Conservation (phyloP, 2,329 filamentous ascomycete species). For the Pochonia chlamydosporia region DNA sequence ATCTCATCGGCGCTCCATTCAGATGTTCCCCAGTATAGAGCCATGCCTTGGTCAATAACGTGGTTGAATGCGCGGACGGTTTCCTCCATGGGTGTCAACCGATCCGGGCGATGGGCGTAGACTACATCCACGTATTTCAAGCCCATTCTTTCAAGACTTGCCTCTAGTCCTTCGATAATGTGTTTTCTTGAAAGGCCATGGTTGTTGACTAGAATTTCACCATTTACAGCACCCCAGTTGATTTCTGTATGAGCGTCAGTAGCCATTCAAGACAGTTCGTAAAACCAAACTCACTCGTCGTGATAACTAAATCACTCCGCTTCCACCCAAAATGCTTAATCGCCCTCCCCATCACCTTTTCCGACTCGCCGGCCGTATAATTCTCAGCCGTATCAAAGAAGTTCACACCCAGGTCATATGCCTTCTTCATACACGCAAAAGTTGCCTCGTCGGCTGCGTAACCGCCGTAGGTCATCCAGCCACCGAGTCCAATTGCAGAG, state of each 20-base stretch:
- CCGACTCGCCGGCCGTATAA: slow-evolving; percentile 56
- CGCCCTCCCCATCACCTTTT: slow-evolving; percentile 58
- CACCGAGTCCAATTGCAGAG: slow-evolving; percentile 59
- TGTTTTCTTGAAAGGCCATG: slow-evolving; percentile 62
- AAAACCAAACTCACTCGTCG: slow-evolving; percentile 20
- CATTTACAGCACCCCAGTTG: not conserved
- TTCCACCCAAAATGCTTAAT: slow-evolving; percentile 57
- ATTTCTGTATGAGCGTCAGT: not conserved
- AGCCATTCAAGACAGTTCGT: no score
- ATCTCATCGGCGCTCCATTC: slow-evolving; percentile 66
- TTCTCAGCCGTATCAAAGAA: slow-evolving; percentile 58
- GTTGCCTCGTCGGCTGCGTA: slow-evolving; percentile 58
- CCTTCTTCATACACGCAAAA: slow-evolving; percentile 56
- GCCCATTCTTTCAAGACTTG: slow-evolving; percentile 35
- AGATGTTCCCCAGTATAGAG: slow-evolving; percentile 67
- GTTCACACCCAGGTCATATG: slow-evolving; percentile 55
- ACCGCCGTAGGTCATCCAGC: slow-evolving; percentile 63
- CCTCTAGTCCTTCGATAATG: slow-evolving; percentile 36
- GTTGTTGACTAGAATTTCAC: slow-evolving; percentile 51
- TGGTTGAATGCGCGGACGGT: slow-evolving; percentile 66
- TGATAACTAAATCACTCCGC: slow-evolving; percentile 54
- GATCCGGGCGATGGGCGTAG: slow-evolving; percentile 64
- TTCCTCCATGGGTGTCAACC: slow-evolving; percentile 65
- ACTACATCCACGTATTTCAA: slow-evolving; percentile 62
- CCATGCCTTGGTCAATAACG: slow-evolving; percentile 61